Evolutionary conservation across 768 basidiomycete genomes (phyloP), one percentile per base, ranked within the genome.

Genomic region (Boletus subcaerulescens): DNA sequence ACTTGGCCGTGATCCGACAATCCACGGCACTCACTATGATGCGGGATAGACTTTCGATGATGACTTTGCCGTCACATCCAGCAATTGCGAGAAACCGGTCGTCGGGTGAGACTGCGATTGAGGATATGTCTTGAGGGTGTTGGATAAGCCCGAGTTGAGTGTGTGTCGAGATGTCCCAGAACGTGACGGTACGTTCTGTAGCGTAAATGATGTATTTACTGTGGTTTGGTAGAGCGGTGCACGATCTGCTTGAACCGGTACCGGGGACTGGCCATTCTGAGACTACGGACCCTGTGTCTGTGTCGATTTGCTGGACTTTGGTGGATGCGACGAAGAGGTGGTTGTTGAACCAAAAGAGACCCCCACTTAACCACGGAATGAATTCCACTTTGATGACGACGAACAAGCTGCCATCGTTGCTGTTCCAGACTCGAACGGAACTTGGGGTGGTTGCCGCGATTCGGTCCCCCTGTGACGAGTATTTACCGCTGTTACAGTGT

Each of bases 311-410:
- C 18, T 15, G 11, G 26, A 50, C 17, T 32, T 10, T 15, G 9
- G 1, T 1, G 3, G 29, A 41, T 14, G 31, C 3, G 14, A 41
- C 11, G 14, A 50, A 1, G 14, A 40, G 39, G 26, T 14, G 14
- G 18, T 31, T 6, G 26, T 41, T 0, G 46, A 5, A 40, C 50
- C 58, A 59, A 26, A 52, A 5, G 15, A 57, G 50, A 45, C 43
- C 26, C 7, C 0, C 48, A 45, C 29, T 33, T 35, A 12, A 15
- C 2, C 0, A 1, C 14, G 32, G 17, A 7, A 18, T 14, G 2
- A 46, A 38, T 13, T 7, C 0, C 3, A 22, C 38, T 9, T n/a
- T 1, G 6, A 46, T 32, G 5, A 26, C 17, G 10, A 32, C 12
- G 12, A 59, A 29, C 17, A 33, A 26, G 4, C 2, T 2, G 14